Base-by-base conservation (phyloP, 73 alveolate species). In the Paraurostyla sp. region DNA sequence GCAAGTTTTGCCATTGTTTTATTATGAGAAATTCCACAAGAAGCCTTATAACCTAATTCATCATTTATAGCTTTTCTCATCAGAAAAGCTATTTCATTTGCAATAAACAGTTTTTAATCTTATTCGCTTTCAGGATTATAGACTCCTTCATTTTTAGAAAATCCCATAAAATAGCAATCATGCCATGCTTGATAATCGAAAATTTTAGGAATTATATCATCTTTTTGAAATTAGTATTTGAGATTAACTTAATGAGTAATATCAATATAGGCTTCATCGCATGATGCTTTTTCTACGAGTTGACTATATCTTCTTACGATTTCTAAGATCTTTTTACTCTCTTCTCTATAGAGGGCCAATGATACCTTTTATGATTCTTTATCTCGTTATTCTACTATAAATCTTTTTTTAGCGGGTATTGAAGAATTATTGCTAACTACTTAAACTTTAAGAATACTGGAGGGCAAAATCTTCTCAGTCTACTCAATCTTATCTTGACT, bases 241-340 rank as follows among this genome's bases (percentile, higher is more conserved):
- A 30, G 40, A 62, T 63, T 62, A 18, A 83, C 85, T 42, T 25
- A 41, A n/a, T 62, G 3, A 3, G 92, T 83, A 6, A 83, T 49
- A 83, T 83, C 92, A 0, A 83, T 23, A 83, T 63, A 83, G 56
- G 92, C 92, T 41, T 83, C 92, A 63, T 83, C 92, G 45, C 80
- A 56, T 3, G 92, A 83, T 0, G 92, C 92, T 63, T 83, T 83
- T 38, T 83, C 92, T 0, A 83, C 92, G 13, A 63, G 40, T 23
- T 41, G n/a, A 45, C 92, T 40, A 46, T 56, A 83, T 23, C 84
- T 63, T 27, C 60, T 4, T 3, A 83, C 16, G 4, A 83, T 83
- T 9, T 43, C 84, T 25, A 83, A 83, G 15, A 83, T 83, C 50
- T 63, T 83, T 43, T 35, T 30, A 51, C 92, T 83, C 32, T 83